Evolutionary conservation across 306 rosid species (phyloP), one percentile per base, ranked within the genome.

Genomic region (Potentilla sterilis): DNA sequence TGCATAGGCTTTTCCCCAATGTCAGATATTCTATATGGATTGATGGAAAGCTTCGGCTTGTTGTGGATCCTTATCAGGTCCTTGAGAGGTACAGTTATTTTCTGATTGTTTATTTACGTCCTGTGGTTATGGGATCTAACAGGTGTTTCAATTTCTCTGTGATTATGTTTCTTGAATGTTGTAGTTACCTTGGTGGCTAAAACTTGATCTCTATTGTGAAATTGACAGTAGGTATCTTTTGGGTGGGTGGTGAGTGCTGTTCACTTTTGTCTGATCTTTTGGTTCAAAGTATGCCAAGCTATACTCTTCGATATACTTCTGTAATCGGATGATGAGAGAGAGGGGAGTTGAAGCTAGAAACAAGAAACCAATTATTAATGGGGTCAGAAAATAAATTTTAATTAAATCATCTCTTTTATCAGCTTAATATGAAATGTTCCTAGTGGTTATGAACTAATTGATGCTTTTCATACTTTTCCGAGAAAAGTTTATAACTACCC

Each of bases 1-100:
- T 95, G 82, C 99, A 95, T 83, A 92, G 99, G 83, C 85, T 95
- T 85, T 95, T 95, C 70, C 93, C 99, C 65, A 92, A 90, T 76
- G 83, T 88, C 59, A 83, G 93, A 79, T 95, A 92, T 82, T 95
- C 98, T 64, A 72, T 90, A 77, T 95, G 99, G 99, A 88, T 92
- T 77, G 99, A 95, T 82, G 99, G 98, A 76, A 95, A 95, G 82
- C 98, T 95, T 81, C 76, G 82, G 88, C 99, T 95, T 67, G 88
- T 84, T 71, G 86, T 46, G 68, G 99, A 95, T 78, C 99, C 99
- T 37, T 92, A 85, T 81, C 91, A 90, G 86, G 14, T 92, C 83
- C 92, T 95, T 78, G 99, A 95, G 86, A 87, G 97, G 98, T 94
- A 84, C 66, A 10, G 55, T 37, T 47, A 32, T 21, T 75, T 59